These are phyloP conservation scores for Erythrophleum ivorense DNA, from an alignment of 331 rosid genomes.

Conservation along the genomic window DNA sequence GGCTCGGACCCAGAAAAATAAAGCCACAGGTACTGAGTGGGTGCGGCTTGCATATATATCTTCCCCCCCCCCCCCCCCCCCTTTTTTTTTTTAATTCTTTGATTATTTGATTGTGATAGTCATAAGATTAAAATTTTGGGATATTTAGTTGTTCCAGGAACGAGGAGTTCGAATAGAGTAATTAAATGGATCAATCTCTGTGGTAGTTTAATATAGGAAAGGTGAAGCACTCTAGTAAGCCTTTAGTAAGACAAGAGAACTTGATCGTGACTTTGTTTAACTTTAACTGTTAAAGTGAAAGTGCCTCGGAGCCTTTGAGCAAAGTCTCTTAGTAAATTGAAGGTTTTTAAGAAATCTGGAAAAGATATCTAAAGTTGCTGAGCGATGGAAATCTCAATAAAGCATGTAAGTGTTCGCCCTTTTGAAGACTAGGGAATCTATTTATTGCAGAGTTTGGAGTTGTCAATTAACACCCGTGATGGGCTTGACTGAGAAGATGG, in stretches of 20 bases:
- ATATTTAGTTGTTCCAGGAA: not conserved
- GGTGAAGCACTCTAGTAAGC: not conserved
- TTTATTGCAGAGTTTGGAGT: not conserved
- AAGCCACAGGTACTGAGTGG: slow-evolving; percentile 76
- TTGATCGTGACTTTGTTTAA: not conserved
- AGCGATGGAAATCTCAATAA: not conserved
- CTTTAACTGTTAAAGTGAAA: not conserved
- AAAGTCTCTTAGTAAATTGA: no score
- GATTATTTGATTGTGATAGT: not conserved
- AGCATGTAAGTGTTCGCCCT: not conserved
- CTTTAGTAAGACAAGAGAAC: not conserved
- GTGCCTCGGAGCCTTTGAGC: not conserved
- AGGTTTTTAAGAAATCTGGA: not conserved
- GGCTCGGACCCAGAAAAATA: slow-evolving; percentile 99
- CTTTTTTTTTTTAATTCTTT: not conserved
- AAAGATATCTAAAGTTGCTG: not conserved
- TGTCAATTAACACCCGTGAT: not conserved
- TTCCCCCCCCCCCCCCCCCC: no score
- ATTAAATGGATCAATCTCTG: not conserved
- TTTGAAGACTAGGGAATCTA: not conserved
- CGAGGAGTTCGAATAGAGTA: not conserved
- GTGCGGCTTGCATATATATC: not conserved
- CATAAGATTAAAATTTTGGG: not conserved
- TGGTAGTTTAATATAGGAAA: not conserved
- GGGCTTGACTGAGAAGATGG: not conserved